phyloP scores from a whole-genome alignment of 2,329 filamentous ascomycete genomes.

The Cadophora sp. region DNA sequence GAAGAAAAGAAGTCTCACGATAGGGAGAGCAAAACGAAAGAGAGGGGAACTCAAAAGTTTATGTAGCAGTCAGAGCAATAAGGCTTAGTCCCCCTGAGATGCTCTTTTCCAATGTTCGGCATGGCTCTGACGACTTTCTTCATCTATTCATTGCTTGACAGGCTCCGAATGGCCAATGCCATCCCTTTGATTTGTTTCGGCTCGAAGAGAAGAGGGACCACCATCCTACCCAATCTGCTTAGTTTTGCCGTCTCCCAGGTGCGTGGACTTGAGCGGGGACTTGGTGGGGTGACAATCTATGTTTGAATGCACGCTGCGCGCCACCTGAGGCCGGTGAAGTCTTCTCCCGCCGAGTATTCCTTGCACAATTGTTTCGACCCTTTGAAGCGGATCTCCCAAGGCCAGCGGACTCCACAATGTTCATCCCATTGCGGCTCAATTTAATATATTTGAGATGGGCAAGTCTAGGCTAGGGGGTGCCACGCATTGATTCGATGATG shows the following conservation, averaged over 20 bases:
- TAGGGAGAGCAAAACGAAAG: not conserved
- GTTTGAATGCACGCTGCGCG: not conserved
- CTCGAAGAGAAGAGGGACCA: not conserved
- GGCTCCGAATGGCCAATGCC: not conserved
- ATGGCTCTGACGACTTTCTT: conserved; percentile 20
- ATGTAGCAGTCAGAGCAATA: conserved; percentile 11
- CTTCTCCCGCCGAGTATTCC: not conserved
- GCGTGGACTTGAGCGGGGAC: conserved; percentile 6
- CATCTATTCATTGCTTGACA: conserved; percentile 13
- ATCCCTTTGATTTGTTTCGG: conserved; percentile 17
- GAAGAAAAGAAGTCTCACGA: conserved; percentile 20
- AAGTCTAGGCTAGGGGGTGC: not conserved
- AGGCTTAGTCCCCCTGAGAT: not conserved
- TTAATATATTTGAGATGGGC: conserved; percentile 17
- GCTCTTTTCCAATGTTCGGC: not conserved
- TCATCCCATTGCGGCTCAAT: conserved; percentile 13
- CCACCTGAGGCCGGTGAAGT: conserved; percentile 3
- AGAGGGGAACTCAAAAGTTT: conserved; percentile 5
- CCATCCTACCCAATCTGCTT: conserved; percentile 14
- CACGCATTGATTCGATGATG: not conserved
- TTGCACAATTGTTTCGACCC: conserved; percentile 12
- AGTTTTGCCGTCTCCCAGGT: conserved; percentile 4
- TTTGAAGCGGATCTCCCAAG: not conserved
- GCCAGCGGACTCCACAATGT: conserved; percentile 1
- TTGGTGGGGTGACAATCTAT: conserved; percentile 7